Percentiles rank a stretch among this genome's conserved stretches.
Evolutionary conservation across 306 rosid genomes (phyloP).

Genomic region (Pterocarpus macrocarpus): DNA sequence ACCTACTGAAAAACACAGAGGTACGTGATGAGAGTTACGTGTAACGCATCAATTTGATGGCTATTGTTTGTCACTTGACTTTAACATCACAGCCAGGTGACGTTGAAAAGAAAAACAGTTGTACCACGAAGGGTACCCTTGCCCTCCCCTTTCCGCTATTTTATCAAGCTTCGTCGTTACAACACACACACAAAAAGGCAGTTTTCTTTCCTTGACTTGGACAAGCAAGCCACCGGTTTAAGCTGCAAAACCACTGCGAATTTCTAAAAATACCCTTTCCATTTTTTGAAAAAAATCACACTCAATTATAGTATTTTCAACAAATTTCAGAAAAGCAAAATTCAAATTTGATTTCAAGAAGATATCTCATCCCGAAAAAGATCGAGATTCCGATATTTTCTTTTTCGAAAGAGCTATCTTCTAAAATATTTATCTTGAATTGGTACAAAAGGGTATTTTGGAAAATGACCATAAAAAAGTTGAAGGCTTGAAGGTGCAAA

Average conservation of each 20-base stretch:
- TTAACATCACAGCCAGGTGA: conserved; percentile 50
- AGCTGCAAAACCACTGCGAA: conserved; percentile 48
- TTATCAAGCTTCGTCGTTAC: conserved; percentile 68
- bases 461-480: conserved; percentile 11
- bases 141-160: conserved; percentile 15
- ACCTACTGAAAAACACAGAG: conserved; percentile 27
- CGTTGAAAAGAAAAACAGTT: conserved; percentile 39
- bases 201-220: conserved; percentile 80
- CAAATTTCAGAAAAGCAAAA: not conserved
- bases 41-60: conserved; percentile 39
- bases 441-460: conserved; percentile 49
- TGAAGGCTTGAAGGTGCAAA: conserved; percentile 17
- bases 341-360: not conserved
- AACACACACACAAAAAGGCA: conserved; percentile 60
- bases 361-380: conserved; percentile 5
- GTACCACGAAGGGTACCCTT: conserved; percentile 11
- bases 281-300: not conserved
- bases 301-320: not conserved
- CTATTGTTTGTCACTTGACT: conserved; percentile 9
- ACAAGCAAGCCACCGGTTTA: conserved; percentile 65
- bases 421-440: conserved; percentile 14
- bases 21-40: conserved; percentile 43
- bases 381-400: conserved; percentile 25
- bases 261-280: conserved; percentile 54
- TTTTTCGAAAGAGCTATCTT: not conserved